These are phyloP conservation scores for Kingdonia uniflora DNA, from an alignment of 164 flowering plant genomes.

Conservation along the genomic window DNA sequence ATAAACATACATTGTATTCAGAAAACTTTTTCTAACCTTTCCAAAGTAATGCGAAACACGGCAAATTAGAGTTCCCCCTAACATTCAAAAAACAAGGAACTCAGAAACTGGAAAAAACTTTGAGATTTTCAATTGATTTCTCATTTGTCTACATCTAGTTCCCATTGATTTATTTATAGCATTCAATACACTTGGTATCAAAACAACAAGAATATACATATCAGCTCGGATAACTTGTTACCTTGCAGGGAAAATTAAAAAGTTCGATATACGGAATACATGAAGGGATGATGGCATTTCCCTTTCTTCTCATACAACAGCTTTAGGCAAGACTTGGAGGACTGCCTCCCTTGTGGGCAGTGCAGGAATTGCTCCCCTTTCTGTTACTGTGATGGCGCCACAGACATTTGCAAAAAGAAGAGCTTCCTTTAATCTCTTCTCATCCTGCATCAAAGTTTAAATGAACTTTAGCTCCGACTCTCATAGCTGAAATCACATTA, in stretches of 20 bases:
- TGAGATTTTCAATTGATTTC: too few relatives aligned
- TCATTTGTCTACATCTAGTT: too few relatives aligned
- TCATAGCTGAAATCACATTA: too few relatives aligned
- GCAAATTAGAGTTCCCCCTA: too few relatives aligned
- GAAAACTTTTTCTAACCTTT: too few relatives aligned
- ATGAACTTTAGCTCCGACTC: too few relatives aligned
- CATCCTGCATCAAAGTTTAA: constrained; percentile 42
- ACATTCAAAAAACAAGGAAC: too few relatives aligned
- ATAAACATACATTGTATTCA: too few relatives aligned
- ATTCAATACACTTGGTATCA: too few relatives aligned
- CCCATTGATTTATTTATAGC: too few relatives aligned
- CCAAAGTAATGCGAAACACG: too few relatives aligned
- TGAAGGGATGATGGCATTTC: neutral
- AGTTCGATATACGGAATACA: constrained; percentile 6
- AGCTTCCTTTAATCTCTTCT: constrained; percentile 56
- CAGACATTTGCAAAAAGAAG: constrained; percentile 79
- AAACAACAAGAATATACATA: neutral
- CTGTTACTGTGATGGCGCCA: constrained; percentile 72
- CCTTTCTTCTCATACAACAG: constrained; percentile 11
- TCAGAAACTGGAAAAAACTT: too few relatives aligned
- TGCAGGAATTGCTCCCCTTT: constrained; percentile 66
- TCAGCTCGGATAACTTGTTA: neutral
- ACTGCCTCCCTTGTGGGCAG: constrained; percentile 49
- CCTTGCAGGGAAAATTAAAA: neutral
- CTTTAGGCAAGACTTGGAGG: constrained; percentile 17